Evolutionary conservation across 2,329 filamentous ascomycete genomes (phyloP).

Genomic region (Talaromyces amestolkiae): DNA sequence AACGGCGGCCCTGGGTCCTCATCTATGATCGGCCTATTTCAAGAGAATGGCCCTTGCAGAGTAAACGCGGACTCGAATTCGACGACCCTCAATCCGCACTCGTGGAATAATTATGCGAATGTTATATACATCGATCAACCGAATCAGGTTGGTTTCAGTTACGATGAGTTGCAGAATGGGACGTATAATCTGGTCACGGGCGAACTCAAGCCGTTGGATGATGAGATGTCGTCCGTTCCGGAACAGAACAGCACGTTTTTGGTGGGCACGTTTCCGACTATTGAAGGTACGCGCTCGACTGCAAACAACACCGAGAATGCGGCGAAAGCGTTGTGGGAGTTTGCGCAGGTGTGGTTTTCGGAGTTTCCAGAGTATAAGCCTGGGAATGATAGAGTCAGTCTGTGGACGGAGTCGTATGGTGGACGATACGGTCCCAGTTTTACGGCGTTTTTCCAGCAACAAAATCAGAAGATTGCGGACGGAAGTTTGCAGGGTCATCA

Average conservation of each 20-base stretch:
- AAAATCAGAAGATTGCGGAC: slow-evolving; percentile 42
- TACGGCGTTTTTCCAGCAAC: slow-evolving; percentile 40
- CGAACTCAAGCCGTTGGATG: slow-evolving; percentile 6
- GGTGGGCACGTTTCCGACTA: slow-evolving; percentile 53
- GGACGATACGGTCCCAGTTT: slow-evolving; percentile 46
- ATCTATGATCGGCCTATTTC: slow-evolving; percentile 41
- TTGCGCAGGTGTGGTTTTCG: slow-evolving; percentile 61
- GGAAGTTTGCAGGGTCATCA: slow-evolving; percentile 29
- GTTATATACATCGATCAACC: slow-evolving; percentile 70
- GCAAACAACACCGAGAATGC: slow-evolving; percentile 54
- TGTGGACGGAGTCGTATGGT: slow-evolving; percentile 49
- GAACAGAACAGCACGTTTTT: slow-evolving; percentile 54
- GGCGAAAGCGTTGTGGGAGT: slow-evolving; percentile 58
- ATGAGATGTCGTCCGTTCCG: slow-evolving; percentile 28
- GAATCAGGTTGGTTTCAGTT: slow-evolving; percentile 58
- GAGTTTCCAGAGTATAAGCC: slow-evolving; percentile 63
- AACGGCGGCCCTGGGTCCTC: slow-evolving; percentile 50
- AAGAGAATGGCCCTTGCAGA: slow-evolving; percentile 48
- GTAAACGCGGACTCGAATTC: slow-evolving; percentile 43
- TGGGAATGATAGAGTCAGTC: slow-evolving; percentile 51
- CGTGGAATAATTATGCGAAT: slow-evolving; percentile 61
- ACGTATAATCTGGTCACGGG: slow-evolving; percentile 26
- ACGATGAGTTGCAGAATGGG: slow-evolving; percentile 45
- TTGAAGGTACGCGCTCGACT: slow-evolving; percentile 39
- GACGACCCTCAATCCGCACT: slow-evolving; percentile 50